These are phyloP conservation scores for Panaeolus papilionaceus DNA, from an alignment of 768 basidiomycete genomes.

Conservation along the genomic window DNA sequence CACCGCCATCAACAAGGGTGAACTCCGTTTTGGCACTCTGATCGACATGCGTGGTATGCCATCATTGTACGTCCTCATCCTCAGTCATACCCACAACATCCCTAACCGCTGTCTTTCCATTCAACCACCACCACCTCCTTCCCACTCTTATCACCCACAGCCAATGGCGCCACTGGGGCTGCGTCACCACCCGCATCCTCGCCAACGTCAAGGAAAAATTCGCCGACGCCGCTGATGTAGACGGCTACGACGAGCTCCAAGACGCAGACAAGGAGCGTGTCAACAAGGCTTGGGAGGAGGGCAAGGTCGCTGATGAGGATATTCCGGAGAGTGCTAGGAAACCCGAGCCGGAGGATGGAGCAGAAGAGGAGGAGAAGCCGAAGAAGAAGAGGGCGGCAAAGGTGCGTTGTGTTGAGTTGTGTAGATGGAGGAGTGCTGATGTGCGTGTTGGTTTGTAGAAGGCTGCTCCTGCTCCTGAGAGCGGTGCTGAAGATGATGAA, in stretches of 20 bases:
- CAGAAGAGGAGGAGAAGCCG: constrained; percentile 29
- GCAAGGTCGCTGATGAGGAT: constrained; percentile 83
- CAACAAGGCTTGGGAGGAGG: constrained; percentile 74
- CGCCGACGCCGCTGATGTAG: constrained; percentile 68
- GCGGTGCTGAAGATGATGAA: constrained; percentile 16
- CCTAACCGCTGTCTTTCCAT: neutral
- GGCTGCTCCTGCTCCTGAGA: neutral
- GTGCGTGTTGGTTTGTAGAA: neutral
- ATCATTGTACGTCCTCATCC: constrained; percentile 53
- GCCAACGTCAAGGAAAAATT: constrained; percentile 72
- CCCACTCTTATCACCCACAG: constrained; percentile 38
- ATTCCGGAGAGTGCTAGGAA: constrained; percentile 79
- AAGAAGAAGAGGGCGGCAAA: constrained; percentile 6
- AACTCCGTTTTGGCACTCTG: constrained; percentile 73
- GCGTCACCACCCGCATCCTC: constrained; percentile 73
- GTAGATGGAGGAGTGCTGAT: neutral
- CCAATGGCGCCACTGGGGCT: constrained; percentile 93
- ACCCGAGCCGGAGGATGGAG: constrained; percentile 39
- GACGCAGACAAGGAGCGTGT: constrained; percentile 76
- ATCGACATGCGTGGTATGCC: constrained; percentile 78
- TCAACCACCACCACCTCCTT: neutral
- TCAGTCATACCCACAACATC: neutral
- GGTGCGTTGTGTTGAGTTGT: neutral
- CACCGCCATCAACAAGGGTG: constrained; percentile 73
- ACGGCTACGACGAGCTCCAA: constrained; percentile 81